A percentile compares a stretch with the other conserved stretches of the same genome.
Conservation (phyloP, 2,329 filamentous ascomycete species). For the Aspergillus hortae region DNA sequence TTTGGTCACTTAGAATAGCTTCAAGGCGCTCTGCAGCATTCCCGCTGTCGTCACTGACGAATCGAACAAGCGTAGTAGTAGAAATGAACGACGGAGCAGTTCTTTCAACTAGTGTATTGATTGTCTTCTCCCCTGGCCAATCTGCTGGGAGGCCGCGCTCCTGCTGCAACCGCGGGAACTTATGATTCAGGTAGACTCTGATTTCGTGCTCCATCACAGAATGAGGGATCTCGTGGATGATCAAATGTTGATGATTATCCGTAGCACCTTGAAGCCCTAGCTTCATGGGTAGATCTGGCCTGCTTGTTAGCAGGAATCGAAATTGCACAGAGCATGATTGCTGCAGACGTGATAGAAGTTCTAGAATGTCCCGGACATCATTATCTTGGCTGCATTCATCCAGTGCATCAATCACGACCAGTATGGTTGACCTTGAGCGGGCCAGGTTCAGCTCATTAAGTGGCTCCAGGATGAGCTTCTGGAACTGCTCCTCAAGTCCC, state of each 20-base stretch:
- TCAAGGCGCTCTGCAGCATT: constrained; percentile 12
- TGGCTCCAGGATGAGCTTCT: too few species aligned
- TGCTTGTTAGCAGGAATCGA: constrained; percentile 25
- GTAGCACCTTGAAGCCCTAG: constrained; percentile 16
- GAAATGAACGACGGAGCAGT: constrained; percentile 14
- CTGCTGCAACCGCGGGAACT: constrained; percentile 12
- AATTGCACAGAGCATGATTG: constrained; percentile 13
- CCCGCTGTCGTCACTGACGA: constrained; percentile 5
- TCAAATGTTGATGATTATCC: constrained; percentile 18
- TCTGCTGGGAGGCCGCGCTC: constrained; percentile 7
- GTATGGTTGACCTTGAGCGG: too few species aligned
- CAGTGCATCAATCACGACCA: too few species aligned
- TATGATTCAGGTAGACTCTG: constrained; percentile 16
- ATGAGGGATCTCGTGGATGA: constrained; percentile 21
- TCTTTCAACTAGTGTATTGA: constrained; percentile 7
- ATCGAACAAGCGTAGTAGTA: constrained; percentile 8
- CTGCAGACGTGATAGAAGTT: constrained; percentile 11
- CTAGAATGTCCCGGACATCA: constrained; percentile 19
- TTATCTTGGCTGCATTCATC: too few species aligned
- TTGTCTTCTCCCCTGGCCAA: constrained; percentile 9
- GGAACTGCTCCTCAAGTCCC: too few species aligned
- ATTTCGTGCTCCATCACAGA: constrained; percentile 22
- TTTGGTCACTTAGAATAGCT: constrained; percentile 13
- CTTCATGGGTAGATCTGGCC: constrained; percentile 25
- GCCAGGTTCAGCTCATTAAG: too few species aligned